Evolutionary conservation across 2,329 filamentous ascomycete genomes (phyloP), one percentile per base, ranked within the genome.

Genomic region (Beauveria caledonica): DNA sequence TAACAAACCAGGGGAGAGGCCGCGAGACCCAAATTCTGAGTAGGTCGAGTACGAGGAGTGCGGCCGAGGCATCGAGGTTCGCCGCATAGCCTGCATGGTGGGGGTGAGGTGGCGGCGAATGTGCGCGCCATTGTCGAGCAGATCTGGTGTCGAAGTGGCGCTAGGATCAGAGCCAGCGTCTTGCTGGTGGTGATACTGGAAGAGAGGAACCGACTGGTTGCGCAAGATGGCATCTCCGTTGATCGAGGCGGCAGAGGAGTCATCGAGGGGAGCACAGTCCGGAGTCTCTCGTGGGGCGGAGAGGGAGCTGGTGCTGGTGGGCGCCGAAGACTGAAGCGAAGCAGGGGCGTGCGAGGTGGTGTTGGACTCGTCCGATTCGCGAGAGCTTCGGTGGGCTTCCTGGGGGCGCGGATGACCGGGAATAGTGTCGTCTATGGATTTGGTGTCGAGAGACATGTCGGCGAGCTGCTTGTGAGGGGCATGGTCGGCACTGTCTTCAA

Each of bases 11-110:
- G 83, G 82, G 15, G 84, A 86, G 39, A 87, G 84, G 39, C 87
- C 86, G 57, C 86, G 83, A 39, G 76, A 74, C 29, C 81, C 82
- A 63, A 85, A 75, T 52, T 96, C 91, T 17, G 89, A 91, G 52
- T 83, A 82, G 15, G 83, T 79, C 2, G 90, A 94, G 72, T 92
- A 92, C 5, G 87, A 79, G 13, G 92, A 96, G 25, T 80, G 80
- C 5, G 92, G 92, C 56, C 92, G 82, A 45, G 82, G 81, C 63
- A 88, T 70, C 15, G 83, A 84, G 62, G 77, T 84, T 68, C 84
- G 76, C 67, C 79, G 77, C 65, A 81, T 77, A 67, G 78, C 76
- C 67, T 78, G 75, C 13, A 81, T 80, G 49, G 73, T 84, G 25
- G 82, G 85, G 3, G 85, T 85, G 40, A 90, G 74, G 70, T 87